Conservation (phyloP, 805 yeast species). For the Candida stauntonica region DNA sequence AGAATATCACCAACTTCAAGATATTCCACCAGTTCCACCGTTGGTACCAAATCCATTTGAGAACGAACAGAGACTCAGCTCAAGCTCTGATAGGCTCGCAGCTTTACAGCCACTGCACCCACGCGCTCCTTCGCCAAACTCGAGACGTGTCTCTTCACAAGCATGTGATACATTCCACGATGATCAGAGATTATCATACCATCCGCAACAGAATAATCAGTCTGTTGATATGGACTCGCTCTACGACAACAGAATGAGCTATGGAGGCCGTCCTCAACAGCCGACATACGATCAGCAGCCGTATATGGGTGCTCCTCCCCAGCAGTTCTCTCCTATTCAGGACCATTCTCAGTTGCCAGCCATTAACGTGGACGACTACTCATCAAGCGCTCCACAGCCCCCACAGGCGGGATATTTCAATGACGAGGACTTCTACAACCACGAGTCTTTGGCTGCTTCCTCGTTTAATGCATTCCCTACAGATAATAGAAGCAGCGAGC, state of each 20-base stretch:
- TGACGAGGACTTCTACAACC: constrained; percentile 17
- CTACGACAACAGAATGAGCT: constrained; percentile 3
- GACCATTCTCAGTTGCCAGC: constrained; percentile 19
- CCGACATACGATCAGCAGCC: not conserved
- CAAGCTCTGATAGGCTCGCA: constrained; percentile 10
- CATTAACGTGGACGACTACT: constrained; percentile 10
- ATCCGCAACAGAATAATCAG: constrained; percentile 2
- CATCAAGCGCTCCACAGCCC: too few relatives aligned
- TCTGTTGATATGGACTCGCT: constrained; percentile 3
- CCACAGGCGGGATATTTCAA: constrained; percentile 2
- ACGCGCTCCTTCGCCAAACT: constrained; percentile 13
- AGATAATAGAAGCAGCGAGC: constrained; percentile 8
- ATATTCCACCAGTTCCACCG: not conserved
- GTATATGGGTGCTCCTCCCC: constrained; percentile 12
- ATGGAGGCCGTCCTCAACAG: not conserved
- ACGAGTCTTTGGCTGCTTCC: constrained; percentile 13
- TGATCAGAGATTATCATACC: constrained; percentile 8
- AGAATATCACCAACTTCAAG: constrained; percentile 5
- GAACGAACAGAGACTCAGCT: constrained; percentile 12
- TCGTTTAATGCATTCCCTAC: constrained; percentile 23
- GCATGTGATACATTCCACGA: constrained; percentile 1
- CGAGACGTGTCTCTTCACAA: constrained; percentile 5
- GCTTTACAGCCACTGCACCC: constrained; percentile 11
- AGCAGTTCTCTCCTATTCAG: constrained; percentile 25
- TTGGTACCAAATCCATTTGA: constrained; percentile 10